Conservation (phyloP, 2,329 filamentous ascomycete species). For the Aspergillus amoenus region DNA sequence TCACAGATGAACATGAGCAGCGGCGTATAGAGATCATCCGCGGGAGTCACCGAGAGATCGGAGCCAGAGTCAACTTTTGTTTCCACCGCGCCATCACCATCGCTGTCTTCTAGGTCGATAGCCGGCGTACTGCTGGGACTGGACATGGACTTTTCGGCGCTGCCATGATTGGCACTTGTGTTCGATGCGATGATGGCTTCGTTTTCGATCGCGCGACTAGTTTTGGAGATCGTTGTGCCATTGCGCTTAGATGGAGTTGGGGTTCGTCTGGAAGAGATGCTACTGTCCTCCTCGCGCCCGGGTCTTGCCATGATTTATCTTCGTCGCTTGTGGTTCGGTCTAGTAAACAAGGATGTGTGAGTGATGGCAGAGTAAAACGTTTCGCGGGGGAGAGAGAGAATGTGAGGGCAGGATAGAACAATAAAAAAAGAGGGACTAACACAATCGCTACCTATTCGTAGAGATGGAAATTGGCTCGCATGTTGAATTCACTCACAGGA, state of each 20-base stretch:
- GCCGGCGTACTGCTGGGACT: background rate
- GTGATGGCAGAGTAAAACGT: background rate
- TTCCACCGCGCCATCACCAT: background rate
- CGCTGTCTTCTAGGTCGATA: background rate
- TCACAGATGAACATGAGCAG: conserved; percentile 14
- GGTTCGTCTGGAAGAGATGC: background rate
- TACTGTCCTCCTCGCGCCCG: background rate
- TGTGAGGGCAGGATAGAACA: too few relatives aligned
- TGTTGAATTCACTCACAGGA: background rate
- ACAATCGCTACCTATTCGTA: background rate
- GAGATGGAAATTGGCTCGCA: background rate
- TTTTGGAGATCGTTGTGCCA: background rate
- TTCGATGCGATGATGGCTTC: background rate
- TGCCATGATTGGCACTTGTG: background rate
- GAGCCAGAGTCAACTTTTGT: too few relatives aligned
- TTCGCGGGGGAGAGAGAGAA: background rate
- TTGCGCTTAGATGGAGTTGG: background rate
- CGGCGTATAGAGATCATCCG: conserved; percentile 21
- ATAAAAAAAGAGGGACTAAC: background rate
- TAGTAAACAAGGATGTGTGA: background rate
- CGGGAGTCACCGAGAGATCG: background rate
- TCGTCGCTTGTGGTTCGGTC: background rate
- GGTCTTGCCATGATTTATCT: background rate
- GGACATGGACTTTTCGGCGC: background rate
- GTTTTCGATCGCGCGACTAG: background rate